These are phyloP conservation scores for Chloranthus sessilifolius DNA, from an alignment of 164 flowering plant genomes.

Conservation along the genomic window DNA sequence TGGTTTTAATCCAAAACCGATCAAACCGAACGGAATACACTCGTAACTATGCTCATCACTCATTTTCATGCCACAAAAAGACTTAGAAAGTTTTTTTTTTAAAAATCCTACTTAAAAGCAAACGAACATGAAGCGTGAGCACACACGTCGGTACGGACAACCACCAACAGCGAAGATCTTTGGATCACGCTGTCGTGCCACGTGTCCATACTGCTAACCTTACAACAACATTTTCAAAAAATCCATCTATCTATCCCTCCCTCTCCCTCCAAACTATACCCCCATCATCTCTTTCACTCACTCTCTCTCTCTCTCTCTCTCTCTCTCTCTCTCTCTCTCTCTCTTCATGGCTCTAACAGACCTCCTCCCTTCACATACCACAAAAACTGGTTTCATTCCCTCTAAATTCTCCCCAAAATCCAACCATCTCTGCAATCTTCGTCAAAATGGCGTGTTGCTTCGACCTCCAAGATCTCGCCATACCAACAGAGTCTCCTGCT, in stretches of 20 bases:
- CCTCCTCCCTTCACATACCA: conserved; percentile 33
- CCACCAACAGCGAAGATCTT: too few species aligned
- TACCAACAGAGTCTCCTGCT: conserved; percentile 40
- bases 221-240: too few species aligned
- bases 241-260: background rate
- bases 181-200: too few species aligned
- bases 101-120: too few species aligned
- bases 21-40: too few species aligned
- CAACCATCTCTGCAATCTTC: conserved; percentile 23
- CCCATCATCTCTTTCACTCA: background rate
- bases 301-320: background rate
- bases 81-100: too few species aligned
- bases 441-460: conserved; percentile 10
- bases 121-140: too few species aligned
- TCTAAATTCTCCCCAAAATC: conserved; percentile 39
- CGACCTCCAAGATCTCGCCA: conserved; percentile 17
- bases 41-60: too few species aligned
- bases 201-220: too few species aligned
- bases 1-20: too few species aligned
- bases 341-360: conserved; percentile 57
- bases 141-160: too few species aligned
- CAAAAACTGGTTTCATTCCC: conserved; percentile 25
- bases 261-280: background rate
- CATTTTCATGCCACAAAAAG: too few species aligned
- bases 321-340: background rate